phyloP scores from a whole-genome alignment of 257 asterid species.

The Paulownia fortunei region DNA sequence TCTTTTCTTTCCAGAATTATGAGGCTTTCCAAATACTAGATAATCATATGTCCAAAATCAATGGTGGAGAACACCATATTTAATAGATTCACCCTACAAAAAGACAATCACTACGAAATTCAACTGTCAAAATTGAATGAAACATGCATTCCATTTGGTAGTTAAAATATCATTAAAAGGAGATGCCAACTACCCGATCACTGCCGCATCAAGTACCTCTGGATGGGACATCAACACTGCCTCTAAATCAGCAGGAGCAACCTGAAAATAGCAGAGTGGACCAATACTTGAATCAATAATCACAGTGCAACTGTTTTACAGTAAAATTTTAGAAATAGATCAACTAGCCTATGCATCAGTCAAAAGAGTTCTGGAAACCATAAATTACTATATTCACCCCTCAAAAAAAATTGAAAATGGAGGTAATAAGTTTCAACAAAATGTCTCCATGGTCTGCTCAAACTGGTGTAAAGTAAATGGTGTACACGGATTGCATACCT shows the following conservation, averaged over 20 bases:
- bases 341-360: background rate
- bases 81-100: background rate
- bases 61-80: background rate
- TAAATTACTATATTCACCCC: background rate
- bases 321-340: background rate
- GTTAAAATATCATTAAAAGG: background rate
- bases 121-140: background rate
- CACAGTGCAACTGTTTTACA: background rate
- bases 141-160: background rate
- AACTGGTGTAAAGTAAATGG: background rate
- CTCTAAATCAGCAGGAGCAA: slow-evolving; percentile 95
- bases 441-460: background rate
- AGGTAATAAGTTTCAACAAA: background rate
- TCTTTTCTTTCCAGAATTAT: background rate
- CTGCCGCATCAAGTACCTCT: slow-evolving; percentile 77
- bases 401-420: background rate
- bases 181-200: slow-evolving; percentile 58
- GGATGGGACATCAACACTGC: slow-evolving; percentile 67
- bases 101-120: background rate
- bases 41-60: background rate
- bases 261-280: slow-evolving; percentile 44
- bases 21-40: background rate
- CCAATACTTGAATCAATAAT: slow-evolving; percentile 17
- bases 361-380: background rate
- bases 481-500: slow-evolving; percentile 48